Evolutionary conservation across 192 early-diverging fungal species (phyloP).

Genomic region (Phlyctochytrium planicorne): DNA sequence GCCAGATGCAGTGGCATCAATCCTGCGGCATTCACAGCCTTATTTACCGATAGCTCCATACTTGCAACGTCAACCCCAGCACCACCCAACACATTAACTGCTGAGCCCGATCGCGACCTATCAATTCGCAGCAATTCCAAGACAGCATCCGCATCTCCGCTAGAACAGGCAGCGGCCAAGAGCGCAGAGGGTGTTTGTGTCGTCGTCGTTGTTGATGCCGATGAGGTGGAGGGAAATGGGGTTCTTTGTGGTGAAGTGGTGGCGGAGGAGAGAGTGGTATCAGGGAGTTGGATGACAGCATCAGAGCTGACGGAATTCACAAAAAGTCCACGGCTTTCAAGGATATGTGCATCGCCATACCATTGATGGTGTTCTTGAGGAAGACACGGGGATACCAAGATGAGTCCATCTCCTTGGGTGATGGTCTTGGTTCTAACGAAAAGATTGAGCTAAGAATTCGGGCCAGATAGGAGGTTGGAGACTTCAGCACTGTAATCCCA

Average conservation of each 20-base stretch:
- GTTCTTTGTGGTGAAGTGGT: too few species aligned
- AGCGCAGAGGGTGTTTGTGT: not conserved
- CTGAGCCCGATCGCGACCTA: too few species aligned
- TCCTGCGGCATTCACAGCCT: not conserved
- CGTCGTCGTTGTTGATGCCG: not conserved
- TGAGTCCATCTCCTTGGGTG: not conserved
- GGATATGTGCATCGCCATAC: not conserved
- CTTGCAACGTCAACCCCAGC: too few species aligned
- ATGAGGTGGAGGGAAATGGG: not conserved
- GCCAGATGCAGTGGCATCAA: slow-evolving; percentile 1
- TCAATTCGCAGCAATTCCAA: not conserved
- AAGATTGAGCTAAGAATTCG: too few species aligned
- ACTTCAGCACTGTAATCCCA: too few species aligned
- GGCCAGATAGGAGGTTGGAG: too few species aligned
- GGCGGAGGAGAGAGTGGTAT: not conserved
- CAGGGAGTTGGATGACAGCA: not conserved
- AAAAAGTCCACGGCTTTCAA: not conserved
- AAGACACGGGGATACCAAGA: not conserved
- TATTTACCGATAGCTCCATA: not conserved
- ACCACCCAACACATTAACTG: too few species aligned
- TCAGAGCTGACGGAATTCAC: not conserved
- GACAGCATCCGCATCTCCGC: not conserved
- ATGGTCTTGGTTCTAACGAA: too few species aligned
- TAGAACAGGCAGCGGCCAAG: not conserved
- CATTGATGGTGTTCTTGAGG: not conserved